phyloP scores from a whole-genome alignment of 73 alveolate species.

The Symbiodinium natans region DNA sequence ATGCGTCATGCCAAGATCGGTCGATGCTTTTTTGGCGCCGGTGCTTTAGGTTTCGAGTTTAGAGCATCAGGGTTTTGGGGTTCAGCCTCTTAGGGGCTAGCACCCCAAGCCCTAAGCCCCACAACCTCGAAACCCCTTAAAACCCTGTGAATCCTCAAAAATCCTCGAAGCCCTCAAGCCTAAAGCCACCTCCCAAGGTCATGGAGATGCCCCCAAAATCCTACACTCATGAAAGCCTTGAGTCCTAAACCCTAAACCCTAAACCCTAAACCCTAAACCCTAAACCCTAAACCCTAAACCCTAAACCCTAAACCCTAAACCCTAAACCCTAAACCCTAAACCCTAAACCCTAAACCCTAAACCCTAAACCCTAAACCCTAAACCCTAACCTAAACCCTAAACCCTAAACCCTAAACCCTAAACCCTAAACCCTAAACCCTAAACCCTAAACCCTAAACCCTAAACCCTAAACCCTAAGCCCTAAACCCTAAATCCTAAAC shows the following conservation, averaged over 20 bases:
- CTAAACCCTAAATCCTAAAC: background rate
- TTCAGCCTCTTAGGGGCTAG: background rate
- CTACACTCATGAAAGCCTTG: no score
- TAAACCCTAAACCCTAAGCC: background rate
- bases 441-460: background rate
- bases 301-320: no score
- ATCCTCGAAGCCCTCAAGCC: background rate
- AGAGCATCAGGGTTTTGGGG: background rate
- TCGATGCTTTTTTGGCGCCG: no score
- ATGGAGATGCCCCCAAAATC: no score
- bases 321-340: background rate
- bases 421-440: background rate
- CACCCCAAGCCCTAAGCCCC: no score
- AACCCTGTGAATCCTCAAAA: background rate
- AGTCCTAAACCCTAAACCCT: background rate
- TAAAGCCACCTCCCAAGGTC: background rate
- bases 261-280: background rate
- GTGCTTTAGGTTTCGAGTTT: no score
- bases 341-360: background rate
- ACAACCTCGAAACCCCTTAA: background rate
- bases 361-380: background rate
- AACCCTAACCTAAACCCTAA: background rate
- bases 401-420: background rate
- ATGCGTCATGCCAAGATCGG: no score
- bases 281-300: no score